These are phyloP conservation scores for Claviceps monticola DNA, from an alignment of 2,329 filamentous ascomycete species.

Conservation along the genomic window DNA sequence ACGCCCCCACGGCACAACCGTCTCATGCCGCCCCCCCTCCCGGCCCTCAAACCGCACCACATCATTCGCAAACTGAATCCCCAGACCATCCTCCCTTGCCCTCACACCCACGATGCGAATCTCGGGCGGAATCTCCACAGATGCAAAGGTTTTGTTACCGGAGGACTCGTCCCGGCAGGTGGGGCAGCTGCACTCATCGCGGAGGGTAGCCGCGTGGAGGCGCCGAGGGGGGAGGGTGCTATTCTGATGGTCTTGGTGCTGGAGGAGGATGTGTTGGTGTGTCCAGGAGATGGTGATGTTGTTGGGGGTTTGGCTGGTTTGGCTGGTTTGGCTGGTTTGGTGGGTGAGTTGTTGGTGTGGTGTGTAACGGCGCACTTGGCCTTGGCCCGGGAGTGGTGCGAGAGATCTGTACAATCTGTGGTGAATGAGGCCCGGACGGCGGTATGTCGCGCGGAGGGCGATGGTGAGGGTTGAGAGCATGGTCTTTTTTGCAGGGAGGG, in stretches of 20 bases:
- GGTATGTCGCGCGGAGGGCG: no score
- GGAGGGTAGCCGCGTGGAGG: slow-evolving; percentile 22
- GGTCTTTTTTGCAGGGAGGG: no score
- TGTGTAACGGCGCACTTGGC: not conserved
- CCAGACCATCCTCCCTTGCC: slow-evolving; percentile 27
- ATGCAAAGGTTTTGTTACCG: slow-evolving; percentile 41
- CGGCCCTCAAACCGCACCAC: slow-evolving; percentile 17
- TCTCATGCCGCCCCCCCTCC: slow-evolving; percentile 16
- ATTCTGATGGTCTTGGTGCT: not conserved
- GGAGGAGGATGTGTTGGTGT: slow-evolving; percentile 14
- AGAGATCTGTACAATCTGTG: not conserved
- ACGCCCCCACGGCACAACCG: slow-evolving; percentile 20
- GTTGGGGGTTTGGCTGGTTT: not conserved
- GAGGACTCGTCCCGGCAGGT: slow-evolving; percentile 42
- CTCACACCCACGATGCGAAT: slow-evolving; percentile 20
- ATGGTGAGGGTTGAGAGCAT: no score
- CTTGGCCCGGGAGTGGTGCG: not conserved
- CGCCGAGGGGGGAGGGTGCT: not conserved
- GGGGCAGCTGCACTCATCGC: slow-evolving; percentile 40
- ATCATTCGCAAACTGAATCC: slow-evolving; percentile 45
- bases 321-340: not conserved
- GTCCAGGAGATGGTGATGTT: slow-evolving; percentile 15
- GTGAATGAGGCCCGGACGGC: no score
- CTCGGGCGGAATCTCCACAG: slow-evolving; percentile 23
- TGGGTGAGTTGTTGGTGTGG: slow-evolving; percentile 3